Percentiles rank a stretch among this genome's conserved stretches.
phyloP scores from a whole-genome alignment of 2,329 filamentous ascomycete species.

The Colletotrichum navitas region DNA sequence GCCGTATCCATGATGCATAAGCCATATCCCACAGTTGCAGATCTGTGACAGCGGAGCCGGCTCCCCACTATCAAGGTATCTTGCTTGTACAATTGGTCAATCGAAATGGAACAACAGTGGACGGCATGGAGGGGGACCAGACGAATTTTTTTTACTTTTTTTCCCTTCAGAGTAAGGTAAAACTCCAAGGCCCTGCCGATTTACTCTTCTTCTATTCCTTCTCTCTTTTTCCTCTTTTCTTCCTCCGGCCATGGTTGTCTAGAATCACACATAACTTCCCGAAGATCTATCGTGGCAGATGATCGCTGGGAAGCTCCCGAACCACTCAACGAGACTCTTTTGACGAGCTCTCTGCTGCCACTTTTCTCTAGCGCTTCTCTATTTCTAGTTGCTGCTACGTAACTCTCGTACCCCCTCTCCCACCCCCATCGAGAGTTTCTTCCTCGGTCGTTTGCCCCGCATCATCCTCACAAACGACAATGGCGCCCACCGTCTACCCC shows the following conservation, averaged over 20 bases:
- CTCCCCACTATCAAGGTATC: conserved; percentile 28
- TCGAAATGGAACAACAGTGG: conserved; percentile 21
- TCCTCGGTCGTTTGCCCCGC: conserved; percentile 36
- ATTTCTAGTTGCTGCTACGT: conserved; percentile 13
- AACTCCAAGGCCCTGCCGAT: conserved; percentile 39
- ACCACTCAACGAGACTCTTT: conserved; percentile 39
- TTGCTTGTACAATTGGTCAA: conserved; percentile 40
- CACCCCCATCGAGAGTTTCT: conserved; percentile 21
- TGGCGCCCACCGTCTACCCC: conserved; percentile 55
- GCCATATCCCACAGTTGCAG: conserved; percentile 29
- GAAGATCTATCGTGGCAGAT: conserved; percentile 45
- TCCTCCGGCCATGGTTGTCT: conserved; percentile 42
- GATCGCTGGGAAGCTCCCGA: conserved; percentile 44
- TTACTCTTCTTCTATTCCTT: conserved; percentile 19
- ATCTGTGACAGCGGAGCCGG: conserved; percentile 36
- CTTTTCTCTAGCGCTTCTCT: conserved; percentile 23
- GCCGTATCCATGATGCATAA: conserved; percentile 14
- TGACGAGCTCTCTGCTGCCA: conserved; percentile 41
- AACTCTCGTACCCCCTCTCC: conserved; percentile 18
- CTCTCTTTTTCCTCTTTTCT: conserved; percentile 39
- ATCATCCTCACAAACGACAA: conserved; percentile 44
- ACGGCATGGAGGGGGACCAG: conserved; percentile 30
- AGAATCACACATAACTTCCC: conserved; percentile 41
- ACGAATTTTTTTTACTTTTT: conserved; percentile 27
- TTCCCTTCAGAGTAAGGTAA: conserved; percentile 34